Evolutionary conservation across 2,329 filamentous ascomycete species (phyloP).

Genomic region (Beauveria scarabaeidicola): DNA sequence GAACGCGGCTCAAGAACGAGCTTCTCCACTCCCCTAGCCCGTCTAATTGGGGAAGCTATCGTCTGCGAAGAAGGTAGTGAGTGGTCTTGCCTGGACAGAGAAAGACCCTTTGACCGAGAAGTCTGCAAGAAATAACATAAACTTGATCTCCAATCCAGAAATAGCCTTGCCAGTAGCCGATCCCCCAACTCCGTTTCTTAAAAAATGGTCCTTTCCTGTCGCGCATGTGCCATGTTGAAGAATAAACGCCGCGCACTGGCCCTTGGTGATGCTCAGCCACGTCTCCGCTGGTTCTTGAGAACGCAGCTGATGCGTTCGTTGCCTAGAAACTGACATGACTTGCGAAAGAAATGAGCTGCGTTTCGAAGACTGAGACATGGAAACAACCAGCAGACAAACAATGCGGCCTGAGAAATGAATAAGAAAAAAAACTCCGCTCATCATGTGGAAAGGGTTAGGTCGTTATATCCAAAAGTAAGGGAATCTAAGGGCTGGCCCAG

Average conservation of each 20-base stretch:
- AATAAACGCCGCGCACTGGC: neutral
- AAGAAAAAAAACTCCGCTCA: constrained; percentile 9
- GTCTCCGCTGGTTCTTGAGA: neutral
- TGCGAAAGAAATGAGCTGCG: neutral
- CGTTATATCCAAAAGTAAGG: constrained; percentile 10
- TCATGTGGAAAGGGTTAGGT: constrained; percentile 3
- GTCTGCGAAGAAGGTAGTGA: neutral
- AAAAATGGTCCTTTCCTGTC: neutral
- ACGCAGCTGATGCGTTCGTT: neutral
- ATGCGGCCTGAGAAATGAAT: neutral
- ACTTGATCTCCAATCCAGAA: neutral
- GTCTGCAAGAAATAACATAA: neutral
- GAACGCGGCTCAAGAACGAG: neutral
- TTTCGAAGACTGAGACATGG: neutral
- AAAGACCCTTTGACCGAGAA: neutral
- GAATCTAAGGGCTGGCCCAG: constrained; percentile 54
- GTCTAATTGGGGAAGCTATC: neutral
- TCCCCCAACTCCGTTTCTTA: neutral
- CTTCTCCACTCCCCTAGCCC: neutral
- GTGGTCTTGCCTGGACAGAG: neutral
- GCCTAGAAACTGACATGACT: neutral
- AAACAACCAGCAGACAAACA: neutral
- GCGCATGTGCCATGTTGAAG: neutral
- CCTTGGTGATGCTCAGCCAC: neutral
- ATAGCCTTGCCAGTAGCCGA: neutral